Percentiles rank a stretch among this genome's conserved stretches.
phyloP scores from a whole-genome alignment of 352 stramenopile species.

The Phytopythium mirpurense region DNA sequence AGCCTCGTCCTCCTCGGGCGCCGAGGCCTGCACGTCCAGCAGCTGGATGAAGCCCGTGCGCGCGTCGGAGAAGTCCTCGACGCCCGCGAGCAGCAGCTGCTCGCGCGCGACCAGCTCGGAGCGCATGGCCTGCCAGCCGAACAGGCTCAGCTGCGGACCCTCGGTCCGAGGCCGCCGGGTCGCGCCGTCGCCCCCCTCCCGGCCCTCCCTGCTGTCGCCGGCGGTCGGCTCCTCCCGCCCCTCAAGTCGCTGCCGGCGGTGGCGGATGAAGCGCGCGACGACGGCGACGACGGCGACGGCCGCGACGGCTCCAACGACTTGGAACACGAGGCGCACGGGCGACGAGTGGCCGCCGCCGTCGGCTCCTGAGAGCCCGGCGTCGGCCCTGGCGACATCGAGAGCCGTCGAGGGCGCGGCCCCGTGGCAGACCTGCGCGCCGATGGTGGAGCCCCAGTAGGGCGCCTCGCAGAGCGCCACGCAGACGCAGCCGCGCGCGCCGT shows the following conservation, averaged over 20 bases:
- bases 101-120: constrained; percentile 44
- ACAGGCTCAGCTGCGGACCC: constrained; percentile 29
- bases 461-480: constrained; percentile 39
- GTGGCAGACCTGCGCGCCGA: constrained; percentile 26
- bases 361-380: constrained; percentile 15
- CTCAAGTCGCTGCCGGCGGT: constrained; percentile 2
- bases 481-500: constrained; percentile 23
- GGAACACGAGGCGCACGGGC: constrained; percentile 15
- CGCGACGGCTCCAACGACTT: constrained; percentile 25
- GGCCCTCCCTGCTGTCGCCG: constrained; percentile 3
- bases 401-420: constrained; percentile 10
- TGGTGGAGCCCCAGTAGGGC: constrained; percentile 21
- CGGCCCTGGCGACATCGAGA: constrained; percentile 12
- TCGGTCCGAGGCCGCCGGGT: background rate
- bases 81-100: constrained; percentile 30
- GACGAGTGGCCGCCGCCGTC: constrained; percentile 5
- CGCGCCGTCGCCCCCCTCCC: constrained; percentile 2
- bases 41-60: constrained; percentile 45
- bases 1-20: constrained; percentile 20
- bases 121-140: constrained; percentile 47
- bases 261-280: constrained; percentile 21
- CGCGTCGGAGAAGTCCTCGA: constrained; percentile 41
- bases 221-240: background rate
- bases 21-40: constrained; percentile 35
- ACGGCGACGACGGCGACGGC: constrained; percentile 25